Evolutionary conservation across 73 alveolate genomes (phyloP).

Genomic region (Tetrahymena malaccensis): DNA sequence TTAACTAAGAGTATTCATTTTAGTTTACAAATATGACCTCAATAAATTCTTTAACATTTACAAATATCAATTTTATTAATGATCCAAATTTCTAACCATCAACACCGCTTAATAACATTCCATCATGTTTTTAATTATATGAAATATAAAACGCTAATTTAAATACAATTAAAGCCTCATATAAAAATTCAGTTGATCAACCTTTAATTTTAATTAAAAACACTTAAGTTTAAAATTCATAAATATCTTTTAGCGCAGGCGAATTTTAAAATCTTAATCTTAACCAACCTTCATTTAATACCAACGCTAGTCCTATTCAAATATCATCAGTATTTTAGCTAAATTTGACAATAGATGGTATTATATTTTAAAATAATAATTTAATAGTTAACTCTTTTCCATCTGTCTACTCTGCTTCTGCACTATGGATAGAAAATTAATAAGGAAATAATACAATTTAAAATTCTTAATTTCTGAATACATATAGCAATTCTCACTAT

Average conservation of each 20-base stretch:
- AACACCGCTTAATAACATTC: background rate
- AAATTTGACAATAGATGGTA: background rate
- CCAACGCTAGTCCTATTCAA: background rate
- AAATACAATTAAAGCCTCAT: too few species aligned
- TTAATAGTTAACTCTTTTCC: background rate
- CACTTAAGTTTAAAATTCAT: background rate
- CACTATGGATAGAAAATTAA: background rate
- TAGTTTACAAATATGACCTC: background rate
- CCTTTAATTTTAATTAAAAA: background rate
- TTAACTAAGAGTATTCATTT: background rate
- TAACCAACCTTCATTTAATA: background rate
- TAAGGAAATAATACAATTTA: background rate
- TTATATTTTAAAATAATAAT: background rate
- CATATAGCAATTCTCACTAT: background rate
- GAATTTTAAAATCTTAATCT: background rate
- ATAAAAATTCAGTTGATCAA: background rate
- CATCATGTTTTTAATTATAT: background rate
- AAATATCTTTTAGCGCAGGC: background rate
- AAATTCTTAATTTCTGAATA: background rate
- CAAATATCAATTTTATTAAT: background rate
- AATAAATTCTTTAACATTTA: background rate
- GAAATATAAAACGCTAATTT: background rate
- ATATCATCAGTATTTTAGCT: background rate
- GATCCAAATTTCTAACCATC: background rate
- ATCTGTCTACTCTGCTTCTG: background rate